A percentile compares a stretch with the other conserved stretches of the same genome.
phyloP scores from a whole-genome alignment of 2,329 filamentous ascomycete genomes.

The Rutstroemia sp. region DNA sequence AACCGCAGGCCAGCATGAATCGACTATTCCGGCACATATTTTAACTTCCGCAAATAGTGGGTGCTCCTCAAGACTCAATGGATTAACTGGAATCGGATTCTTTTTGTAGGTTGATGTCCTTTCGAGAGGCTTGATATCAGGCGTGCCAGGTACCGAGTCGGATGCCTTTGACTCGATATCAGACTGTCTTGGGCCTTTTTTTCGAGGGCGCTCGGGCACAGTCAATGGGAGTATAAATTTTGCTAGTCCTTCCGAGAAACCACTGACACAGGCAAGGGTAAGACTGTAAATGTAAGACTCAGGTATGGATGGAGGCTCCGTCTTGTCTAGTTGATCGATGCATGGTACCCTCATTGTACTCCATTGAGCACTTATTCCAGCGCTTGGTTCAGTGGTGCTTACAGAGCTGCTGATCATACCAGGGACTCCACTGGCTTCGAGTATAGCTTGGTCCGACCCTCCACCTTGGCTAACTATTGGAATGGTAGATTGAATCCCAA shows the following conservation, averaged over 20 bases:
- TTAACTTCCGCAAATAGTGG: constrained; percentile 64
- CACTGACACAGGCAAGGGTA: constrained; percentile 80
- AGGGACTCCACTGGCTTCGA: constrained; percentile 80
- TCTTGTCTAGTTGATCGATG: constrained; percentile 91
- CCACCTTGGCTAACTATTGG: constrained; percentile 55
- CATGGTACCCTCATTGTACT: constrained; percentile 80
- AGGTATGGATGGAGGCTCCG: constrained; percentile 72
- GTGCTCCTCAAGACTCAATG: constrained; percentile 67
- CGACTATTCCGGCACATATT: constrained; percentile 74
- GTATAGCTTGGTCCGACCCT: constrained; percentile 72
- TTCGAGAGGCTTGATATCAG: constrained; percentile 36
- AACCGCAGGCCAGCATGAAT: constrained; percentile 91
- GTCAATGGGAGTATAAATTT: constrained; percentile 91
- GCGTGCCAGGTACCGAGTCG: constrained; percentile 17
- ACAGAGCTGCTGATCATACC: constrained; percentile 76
- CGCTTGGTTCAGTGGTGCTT: constrained; percentile 55
- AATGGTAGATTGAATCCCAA: constrained; percentile 81
- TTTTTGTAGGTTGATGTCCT: constrained; percentile 63
- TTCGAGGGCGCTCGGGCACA: constrained; percentile 62
- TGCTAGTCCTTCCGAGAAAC: constrained; percentile 83
- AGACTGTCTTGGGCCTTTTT: constrained; percentile 30
- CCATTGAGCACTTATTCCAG: constrained; percentile 84
- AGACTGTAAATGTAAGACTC: constrained; percentile 93
- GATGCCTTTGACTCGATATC: constrained; percentile 19
- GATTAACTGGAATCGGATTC: constrained; percentile 77